These are phyloP conservation scores for Eucalyptus pauciflora DNA, from an alignment of 345 rosid genomes.

Conservation along the genomic window DNA sequence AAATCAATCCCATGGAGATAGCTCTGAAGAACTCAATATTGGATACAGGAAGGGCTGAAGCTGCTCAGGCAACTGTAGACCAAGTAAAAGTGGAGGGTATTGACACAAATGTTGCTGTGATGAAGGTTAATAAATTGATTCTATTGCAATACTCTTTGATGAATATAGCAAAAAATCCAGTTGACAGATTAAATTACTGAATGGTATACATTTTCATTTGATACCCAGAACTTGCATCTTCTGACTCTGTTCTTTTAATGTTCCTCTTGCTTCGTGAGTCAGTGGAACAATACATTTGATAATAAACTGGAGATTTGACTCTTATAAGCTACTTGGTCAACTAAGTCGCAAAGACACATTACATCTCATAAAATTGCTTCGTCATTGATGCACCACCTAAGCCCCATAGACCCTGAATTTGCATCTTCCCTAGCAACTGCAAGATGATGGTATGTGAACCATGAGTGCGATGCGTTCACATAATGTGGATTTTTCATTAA, in stretches of 20 bases:
- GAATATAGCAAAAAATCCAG: background rate
- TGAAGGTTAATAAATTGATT: slow-evolving; percentile 46
- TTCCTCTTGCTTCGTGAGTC: background rate
- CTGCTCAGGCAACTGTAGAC: slow-evolving; percentile 91
- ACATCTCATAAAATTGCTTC: background rate
- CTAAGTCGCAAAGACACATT: background rate
- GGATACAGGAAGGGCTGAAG: slow-evolving; percentile 68
- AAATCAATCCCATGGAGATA: slow-evolving; percentile 64
- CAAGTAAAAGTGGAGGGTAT: slow-evolving; percentile 97
- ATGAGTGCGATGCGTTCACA: background rate
- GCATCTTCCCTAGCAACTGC: background rate
- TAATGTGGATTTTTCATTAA: background rate
- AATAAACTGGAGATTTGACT: background rate
- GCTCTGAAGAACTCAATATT: slow-evolving; percentile 67
- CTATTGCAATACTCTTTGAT: background rate
- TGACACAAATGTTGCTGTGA: slow-evolving; percentile 78
- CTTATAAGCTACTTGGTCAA: background rate
- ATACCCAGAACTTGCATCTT: background rate
- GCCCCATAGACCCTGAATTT: background rate
- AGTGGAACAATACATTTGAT: background rate
- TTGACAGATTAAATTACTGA: background rate
- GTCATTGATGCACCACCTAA: background rate
- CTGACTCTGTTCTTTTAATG: background rate
- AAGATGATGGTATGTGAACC: background rate
- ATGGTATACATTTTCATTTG: background rate